Conservation (phyloP, 164 flowering plant genomes). For the Magnolia officinalis region DNA sequence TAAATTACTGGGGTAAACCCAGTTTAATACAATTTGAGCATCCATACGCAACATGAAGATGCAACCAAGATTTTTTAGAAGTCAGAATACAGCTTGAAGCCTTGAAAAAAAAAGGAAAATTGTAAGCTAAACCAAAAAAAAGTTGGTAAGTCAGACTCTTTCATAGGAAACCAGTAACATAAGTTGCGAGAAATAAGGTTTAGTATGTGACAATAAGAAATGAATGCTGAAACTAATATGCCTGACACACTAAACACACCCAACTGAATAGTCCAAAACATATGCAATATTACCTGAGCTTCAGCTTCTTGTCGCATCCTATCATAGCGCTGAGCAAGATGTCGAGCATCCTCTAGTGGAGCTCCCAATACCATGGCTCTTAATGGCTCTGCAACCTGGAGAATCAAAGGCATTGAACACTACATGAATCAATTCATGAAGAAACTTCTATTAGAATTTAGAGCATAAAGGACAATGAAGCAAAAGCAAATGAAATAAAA, state of each 20-base stretch:
- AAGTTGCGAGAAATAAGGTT: not conserved
- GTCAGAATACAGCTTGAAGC: not conserved
- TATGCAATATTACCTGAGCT: slow-evolving; percentile 44
- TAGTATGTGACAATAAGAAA: not conserved
- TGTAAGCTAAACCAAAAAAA: not conserved
- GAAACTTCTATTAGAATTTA: not conserved
- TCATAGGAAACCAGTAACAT: not conserved
- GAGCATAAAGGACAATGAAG: not conserved
- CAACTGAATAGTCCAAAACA: not conserved
- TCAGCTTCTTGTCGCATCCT: slow-evolving; percentile 67
- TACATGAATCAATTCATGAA: not conserved
- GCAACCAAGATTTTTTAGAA: not conserved
- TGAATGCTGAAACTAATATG: not conserved
- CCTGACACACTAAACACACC: not conserved
- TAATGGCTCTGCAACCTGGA: slow-evolving; percentile 64
- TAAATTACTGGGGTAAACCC: too few species aligned
- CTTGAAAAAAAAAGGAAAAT: not conserved
- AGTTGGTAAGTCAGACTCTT: not conserved
- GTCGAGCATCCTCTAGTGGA: slow-evolving; percentile 69
- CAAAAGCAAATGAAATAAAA: not conserved
- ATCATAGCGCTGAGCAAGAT: slow-evolving; percentile 71
- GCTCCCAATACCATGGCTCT: slow-evolving; percentile 69
- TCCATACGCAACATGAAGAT: not conserved
- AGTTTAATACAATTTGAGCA: not conserved
- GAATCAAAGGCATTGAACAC: not conserved